These are phyloP conservation scores for Nemania sp. DNA, from an alignment of 2,329 filamentous ascomycete species.

Conservation along the genomic window DNA sequence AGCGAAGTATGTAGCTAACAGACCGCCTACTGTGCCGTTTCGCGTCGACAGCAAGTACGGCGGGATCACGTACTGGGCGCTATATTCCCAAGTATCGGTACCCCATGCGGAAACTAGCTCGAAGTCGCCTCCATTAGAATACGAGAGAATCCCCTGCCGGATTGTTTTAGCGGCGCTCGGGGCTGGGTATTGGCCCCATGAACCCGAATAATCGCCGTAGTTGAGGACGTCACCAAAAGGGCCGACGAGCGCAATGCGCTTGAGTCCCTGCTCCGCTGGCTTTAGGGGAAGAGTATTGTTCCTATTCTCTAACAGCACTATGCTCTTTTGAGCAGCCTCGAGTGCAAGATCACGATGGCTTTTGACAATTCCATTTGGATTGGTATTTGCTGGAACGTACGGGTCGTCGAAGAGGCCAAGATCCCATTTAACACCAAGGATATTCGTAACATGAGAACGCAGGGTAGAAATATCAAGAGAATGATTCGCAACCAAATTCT, in stretches of 20 bases:
- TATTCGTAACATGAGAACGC: constrained; percentile 53
- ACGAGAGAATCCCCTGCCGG: constrained; percentile 52
- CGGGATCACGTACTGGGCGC: constrained; percentile 58
- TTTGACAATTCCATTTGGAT: constrained; percentile 53
- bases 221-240: constrained; percentile 57
- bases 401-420: constrained; percentile 57
- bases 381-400: constrained; percentile 51
- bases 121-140: constrained; percentile 45
- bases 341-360: constrained; percentile 54
- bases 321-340: constrained; percentile 58
- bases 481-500: constrained; percentile 52
- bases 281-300: constrained; percentile 55
- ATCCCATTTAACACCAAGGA: constrained; percentile 59
- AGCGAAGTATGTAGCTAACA: constrained; percentile 57
- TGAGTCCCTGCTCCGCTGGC: constrained; percentile 46
- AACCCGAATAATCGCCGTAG: constrained; percentile 59
- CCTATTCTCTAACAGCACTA: constrained; percentile 58
- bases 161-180: constrained; percentile 54
- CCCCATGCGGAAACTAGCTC: constrained; percentile 58
- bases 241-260: constrained; percentile 56
- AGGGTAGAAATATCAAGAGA: constrained; percentile 53
- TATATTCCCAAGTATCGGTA: constrained; percentile 59
- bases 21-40: constrained; percentile 53
- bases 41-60: constrained; percentile 54
- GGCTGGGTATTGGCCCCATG: constrained; percentile 56